Conservation (phyloP, 192 early-diverging fungal genomes). For the Bifiguratus adelaidae region DNA sequence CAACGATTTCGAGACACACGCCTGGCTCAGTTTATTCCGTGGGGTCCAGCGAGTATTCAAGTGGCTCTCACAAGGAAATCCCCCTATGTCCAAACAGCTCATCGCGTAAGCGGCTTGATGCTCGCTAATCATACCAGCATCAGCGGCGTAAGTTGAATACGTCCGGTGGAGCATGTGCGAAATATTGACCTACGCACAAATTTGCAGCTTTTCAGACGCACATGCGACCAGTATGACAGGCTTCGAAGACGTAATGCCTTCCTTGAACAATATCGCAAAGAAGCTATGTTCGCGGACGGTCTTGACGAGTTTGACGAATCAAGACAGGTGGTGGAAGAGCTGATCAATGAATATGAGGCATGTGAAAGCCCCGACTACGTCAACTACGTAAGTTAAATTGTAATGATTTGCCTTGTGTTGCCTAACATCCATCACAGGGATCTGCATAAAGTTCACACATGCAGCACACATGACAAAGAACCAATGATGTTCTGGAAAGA, state of each 20-base stretch:
- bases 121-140: constrained; percentile 97
- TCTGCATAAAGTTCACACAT: too few species aligned
- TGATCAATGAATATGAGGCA: constrained; percentile 91
- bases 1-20: constrained; percentile 89
- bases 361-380: constrained; percentile 89
- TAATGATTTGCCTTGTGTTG: not conserved
- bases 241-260: constrained; percentile 94
- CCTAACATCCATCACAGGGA: too few species aligned
- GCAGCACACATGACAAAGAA: too few species aligned
- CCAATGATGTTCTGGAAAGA: too few species aligned
- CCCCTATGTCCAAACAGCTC: constrained; percentile 85
- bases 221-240: constrained; percentile 87
- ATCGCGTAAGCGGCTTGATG: constrained; percentile 96
- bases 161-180: not conserved
- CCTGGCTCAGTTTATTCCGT: constrained; percentile 95
- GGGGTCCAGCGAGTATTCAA: constrained; percentile 98
- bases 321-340: constrained; percentile 77
- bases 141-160: constrained; percentile 39
- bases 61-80: constrained; percentile 91
- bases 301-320: constrained; percentile 92
- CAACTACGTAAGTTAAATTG: constrained; percentile 32
- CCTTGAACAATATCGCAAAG: constrained; percentile 86
- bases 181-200: not conserved
- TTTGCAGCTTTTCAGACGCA: constrained; percentile 77
- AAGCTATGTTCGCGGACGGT: constrained; percentile 66